A percentile compares a stretch with the other conserved stretches of the same genome.
These are phyloP conservation scores for Tetrapisispora iriomotensis DNA, from an alignment of 805 yeast species.

Conservation along the genomic window DNA sequence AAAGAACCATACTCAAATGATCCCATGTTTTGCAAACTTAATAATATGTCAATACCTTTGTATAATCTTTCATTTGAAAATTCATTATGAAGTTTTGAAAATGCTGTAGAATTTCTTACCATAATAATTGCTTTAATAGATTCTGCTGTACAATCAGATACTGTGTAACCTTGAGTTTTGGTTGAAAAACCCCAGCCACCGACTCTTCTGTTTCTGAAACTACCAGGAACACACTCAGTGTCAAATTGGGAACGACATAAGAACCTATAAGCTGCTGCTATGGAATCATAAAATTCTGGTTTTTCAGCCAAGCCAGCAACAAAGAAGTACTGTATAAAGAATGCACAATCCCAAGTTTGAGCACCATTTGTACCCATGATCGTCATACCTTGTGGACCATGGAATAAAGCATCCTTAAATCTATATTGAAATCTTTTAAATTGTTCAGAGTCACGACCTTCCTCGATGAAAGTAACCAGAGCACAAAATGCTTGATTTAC, in stretches of 20 bases:
- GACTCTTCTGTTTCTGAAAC: constrained; percentile 68
- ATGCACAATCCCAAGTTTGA: constrained; percentile 95
- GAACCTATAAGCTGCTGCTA: constrained; percentile 60
- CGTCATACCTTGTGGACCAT: constrained; percentile 85
- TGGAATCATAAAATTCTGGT: constrained; percentile 53
- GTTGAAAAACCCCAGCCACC: constrained; percentile 98
- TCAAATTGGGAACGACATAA: constrained; percentile 77
- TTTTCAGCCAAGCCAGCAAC: constrained; percentile 67
- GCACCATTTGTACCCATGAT: constrained; percentile 97
- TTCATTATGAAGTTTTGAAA: constrained; percentile 38
- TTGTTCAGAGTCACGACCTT: constrained; percentile 56
- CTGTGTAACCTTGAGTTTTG: constrained; percentile 91
- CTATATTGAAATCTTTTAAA: constrained; percentile 48
- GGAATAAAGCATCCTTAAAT: constrained; percentile 67
- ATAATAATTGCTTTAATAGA: constrained; percentile 86
- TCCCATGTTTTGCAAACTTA: constrained; percentile 70
- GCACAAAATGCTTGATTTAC: constrained; percentile 80
- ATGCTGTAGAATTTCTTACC: constrained; percentile 62
- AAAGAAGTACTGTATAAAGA: constrained; percentile 75
- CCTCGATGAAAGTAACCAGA: constrained; percentile 57
- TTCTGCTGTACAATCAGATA: constrained; percentile 95
- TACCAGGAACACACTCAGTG: constrained; percentile 63
- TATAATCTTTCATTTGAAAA: constrained; percentile 46
- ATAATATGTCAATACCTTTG: constrained; percentile 66
- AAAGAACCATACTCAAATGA: constrained; percentile 81